A percentile compares a stretch with the other conserved stretches of the same genome.
These are phyloP conservation scores for Garcia nutans DNA, from an alignment of 345 rosid species.

Conservation along the genomic window DNA sequence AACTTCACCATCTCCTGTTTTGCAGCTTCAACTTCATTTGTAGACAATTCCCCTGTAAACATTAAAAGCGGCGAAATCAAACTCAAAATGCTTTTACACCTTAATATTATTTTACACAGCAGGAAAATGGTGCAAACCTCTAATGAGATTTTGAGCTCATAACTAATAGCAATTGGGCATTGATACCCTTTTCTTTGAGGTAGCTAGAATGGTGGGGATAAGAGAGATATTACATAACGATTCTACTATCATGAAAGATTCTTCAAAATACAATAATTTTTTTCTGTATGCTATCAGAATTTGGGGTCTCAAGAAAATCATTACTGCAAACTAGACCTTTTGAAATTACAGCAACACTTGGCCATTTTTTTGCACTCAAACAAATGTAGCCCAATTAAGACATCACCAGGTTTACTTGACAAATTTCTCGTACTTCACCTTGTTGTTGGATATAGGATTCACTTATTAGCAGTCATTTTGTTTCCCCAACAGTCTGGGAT, in stretches of 20 bases:
- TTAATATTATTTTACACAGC: too few species aligned
- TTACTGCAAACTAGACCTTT: neutral
- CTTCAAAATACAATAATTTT: too few species aligned
- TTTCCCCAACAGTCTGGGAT: neutral
- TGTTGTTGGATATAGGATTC: neutral
- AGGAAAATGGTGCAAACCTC: too few species aligned
- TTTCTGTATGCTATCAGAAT: neutral
- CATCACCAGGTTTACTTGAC: neutral
- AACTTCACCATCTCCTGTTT: neutral
- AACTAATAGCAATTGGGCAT: too few species aligned
- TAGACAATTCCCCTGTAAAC: constrained; percentile 5
- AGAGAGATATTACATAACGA: too few species aligned
- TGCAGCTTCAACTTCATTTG: neutral
- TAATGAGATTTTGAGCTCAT: too few species aligned
- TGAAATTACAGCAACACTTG: neutral
- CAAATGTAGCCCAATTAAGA: neutral
- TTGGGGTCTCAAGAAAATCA: too few species aligned
- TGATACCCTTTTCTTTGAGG: too few species aligned
- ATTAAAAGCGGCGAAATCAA: neutral
- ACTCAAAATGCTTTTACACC: too few species aligned
- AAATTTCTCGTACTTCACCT: neutral
- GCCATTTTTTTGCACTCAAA: neutral
- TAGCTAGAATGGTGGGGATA: too few species aligned
- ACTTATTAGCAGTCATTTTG: neutral
- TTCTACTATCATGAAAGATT: neutral